A percentile compares a stretch with the other conserved stretches of the same genome.
phyloP scores from a whole-genome alignment of 2,329 filamentous ascomycete species.

The Botrytis squamosa region DNA sequence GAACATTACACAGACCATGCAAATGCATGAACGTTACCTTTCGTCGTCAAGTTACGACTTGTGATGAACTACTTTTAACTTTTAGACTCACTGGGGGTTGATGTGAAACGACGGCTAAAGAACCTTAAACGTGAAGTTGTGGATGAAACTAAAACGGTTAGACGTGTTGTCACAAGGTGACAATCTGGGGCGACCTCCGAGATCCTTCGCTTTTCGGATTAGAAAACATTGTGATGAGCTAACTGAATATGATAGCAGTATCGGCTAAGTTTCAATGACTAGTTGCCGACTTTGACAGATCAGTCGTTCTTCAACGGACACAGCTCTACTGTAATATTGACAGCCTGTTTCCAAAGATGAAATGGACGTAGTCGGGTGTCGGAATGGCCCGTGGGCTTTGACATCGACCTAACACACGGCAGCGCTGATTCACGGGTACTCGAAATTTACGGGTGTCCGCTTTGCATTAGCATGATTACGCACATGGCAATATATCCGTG shows the following conservation, averaged over 20 bases:
- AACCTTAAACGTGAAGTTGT: neutral
- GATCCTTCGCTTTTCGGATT: neutral
- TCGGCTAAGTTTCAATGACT: neutral
- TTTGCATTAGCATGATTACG: neutral
- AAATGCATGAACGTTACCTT: constrained; percentile 8
- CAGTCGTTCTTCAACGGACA: neutral
- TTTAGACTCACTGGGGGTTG: neutral
- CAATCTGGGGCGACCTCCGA: neutral
- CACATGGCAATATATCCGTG: neutral
- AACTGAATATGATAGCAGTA: neutral
- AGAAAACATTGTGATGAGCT: neutral
- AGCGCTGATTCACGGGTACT: neutral
- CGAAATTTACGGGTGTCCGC: neutral
- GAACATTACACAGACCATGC: neutral
- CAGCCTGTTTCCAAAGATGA: neutral
- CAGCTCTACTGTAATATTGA: too few species aligned
- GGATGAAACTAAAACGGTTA: neutral
- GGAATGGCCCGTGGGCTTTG: neutral
- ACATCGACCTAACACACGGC: neutral
- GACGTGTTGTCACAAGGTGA: neutral
- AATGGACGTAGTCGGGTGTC: neutral
- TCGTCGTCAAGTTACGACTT: neutral
- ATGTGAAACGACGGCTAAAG: neutral
- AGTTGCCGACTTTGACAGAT: neutral
- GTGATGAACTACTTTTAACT: neutral